These are phyloP conservation scores for Sambucus nigra DNA, from an alignment of 129 eudicot species.

Conservation along the genomic window DNA sequence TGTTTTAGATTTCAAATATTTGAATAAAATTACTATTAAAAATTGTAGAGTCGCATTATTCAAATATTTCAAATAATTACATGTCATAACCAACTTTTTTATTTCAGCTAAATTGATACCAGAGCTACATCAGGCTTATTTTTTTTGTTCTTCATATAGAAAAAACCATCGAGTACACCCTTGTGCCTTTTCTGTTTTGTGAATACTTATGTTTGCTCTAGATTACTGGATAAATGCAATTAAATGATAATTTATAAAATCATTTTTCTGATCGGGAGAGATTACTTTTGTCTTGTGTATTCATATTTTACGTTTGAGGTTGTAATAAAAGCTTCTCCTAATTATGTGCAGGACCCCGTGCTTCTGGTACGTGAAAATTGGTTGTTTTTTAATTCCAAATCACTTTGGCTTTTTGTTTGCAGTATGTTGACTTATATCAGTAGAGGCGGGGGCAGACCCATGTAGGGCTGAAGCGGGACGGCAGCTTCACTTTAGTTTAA, in stretches of 20 bases:
- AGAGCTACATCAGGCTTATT: neutral
- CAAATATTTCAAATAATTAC: neutral
- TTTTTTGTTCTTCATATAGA: too few relatives aligned
- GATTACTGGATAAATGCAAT: neutral
- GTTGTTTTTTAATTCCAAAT: neutral
- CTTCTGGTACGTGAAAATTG: slow-evolving; percentile 47
- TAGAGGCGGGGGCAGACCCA: too few relatives aligned
- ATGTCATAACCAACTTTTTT: too few relatives aligned
- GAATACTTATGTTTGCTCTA: neutral
- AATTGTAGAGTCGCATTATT: neutral
- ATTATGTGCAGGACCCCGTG: slow-evolving; percentile 67
- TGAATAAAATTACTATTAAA: too few relatives aligned
- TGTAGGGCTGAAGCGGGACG: too few relatives aligned
- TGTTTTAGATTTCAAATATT: too few relatives aligned
- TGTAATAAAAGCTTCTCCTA: slow-evolving; percentile 18
- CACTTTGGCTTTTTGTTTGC: neutral
- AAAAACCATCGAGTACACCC: too few relatives aligned
- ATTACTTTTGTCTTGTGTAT: neutral
- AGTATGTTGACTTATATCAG: neutral
- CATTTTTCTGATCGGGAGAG: neutral
- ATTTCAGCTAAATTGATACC: neutral
- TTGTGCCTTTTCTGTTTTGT: neutral
- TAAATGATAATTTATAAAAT: neutral
- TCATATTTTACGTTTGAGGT: slow-evolving; percentile 6
- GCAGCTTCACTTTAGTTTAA: too few relatives aligned